phyloP scores from a whole-genome alignment of 495 filamentous ascomycete species.

The Hypoxylon cercidicola region DNA sequence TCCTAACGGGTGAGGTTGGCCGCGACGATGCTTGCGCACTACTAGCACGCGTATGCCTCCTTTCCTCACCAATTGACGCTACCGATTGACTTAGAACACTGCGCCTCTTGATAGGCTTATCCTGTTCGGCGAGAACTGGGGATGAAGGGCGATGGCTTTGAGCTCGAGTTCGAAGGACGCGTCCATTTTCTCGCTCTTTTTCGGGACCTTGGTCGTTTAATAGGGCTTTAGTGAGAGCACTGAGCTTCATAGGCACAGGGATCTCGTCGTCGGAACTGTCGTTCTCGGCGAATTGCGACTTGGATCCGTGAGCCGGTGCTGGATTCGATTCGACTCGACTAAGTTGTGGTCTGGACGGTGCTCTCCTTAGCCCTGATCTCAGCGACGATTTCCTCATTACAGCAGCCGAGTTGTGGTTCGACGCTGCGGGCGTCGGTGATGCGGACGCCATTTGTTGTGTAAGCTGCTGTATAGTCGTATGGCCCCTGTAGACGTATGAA shows the following conservation, averaged over 20 bases:
- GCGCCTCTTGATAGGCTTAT: slow-evolving; percentile 47
- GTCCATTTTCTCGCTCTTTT: slow-evolving; percentile 65
- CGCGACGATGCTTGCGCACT: slow-evolving; percentile 51
- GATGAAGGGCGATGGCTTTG: slow-evolving; percentile 62
- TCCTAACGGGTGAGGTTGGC: slow-evolving; percentile 50
- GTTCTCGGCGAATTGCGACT: slow-evolving; percentile 46
- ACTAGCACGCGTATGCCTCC: slow-evolving; percentile 51
- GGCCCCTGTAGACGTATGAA: slow-evolving; percentile 5
- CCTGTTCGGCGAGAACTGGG: slow-evolving; percentile 56
- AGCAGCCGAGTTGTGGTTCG: slow-evolving; percentile 48
- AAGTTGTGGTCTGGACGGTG: slow-evolving; percentile 46
- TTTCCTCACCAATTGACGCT: slow-evolving; percentile 46
- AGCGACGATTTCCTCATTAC: slow-evolving; percentile 54
- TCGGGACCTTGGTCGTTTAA: slow-evolving; percentile 70
- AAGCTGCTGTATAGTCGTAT: slow-evolving; percentile 21
- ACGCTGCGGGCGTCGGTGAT: slow-evolving; percentile 51
- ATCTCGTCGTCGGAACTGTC: slow-evolving; percentile 84
- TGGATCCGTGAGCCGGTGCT: slow-evolving; percentile 32
- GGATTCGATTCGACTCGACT: slow-evolving; percentile 54
- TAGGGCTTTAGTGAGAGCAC: slow-evolving; percentile 79
- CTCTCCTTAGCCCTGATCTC: slow-evolving; percentile 55
- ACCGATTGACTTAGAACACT: slow-evolving; percentile 49
- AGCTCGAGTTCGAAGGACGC: slow-evolving; percentile 62
- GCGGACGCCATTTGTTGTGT: slow-evolving; percentile 46
- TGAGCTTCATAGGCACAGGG: slow-evolving; percentile 78